Percentiles rank a stretch among this genome's conserved stretches.
These are phyloP conservation scores for Calonectria ilicicola DNA, from an alignment of 2,329 filamentous ascomycete genomes.

Conservation along the genomic window DNA sequence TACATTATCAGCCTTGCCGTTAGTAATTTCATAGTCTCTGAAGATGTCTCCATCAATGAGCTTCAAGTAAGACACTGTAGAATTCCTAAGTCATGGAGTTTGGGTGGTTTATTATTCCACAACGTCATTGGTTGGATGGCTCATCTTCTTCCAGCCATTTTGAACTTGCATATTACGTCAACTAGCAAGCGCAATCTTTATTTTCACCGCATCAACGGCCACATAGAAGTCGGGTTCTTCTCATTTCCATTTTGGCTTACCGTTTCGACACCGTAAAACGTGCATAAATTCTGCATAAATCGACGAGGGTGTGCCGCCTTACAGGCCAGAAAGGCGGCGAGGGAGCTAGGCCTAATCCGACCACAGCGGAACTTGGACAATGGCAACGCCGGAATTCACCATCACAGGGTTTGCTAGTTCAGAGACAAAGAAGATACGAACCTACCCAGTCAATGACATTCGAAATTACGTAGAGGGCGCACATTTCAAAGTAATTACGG, in stretches of 20 bases:
- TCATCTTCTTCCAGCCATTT: neutral
- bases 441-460: neutral
- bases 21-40: too few relatives aligned
- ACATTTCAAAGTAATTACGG: neutral
- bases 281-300: conserved; percentile 7
- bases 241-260: neutral
- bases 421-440: neutral
- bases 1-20: too few relatives aligned
- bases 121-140: too few relatives aligned
- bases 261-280: neutral
- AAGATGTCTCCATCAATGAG: too few relatives aligned
- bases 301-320: neutral
- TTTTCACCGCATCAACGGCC: neutral
- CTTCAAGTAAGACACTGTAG: too few relatives aligned
- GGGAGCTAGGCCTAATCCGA: neutral
- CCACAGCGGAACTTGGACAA: neutral
- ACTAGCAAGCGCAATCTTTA: neutral
- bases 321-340: neutral
- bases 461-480: neutral
- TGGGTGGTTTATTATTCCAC: too few relatives aligned
- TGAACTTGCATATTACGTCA: neutral
- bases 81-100: too few relatives aligned
- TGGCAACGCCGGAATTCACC: neutral
- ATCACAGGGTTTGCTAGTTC: conserved; percentile 2
- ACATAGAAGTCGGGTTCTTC: neutral